phyloP scores from a whole-genome alignment of 805 yeast genomes.

The Pichia eremophila region DNA sequence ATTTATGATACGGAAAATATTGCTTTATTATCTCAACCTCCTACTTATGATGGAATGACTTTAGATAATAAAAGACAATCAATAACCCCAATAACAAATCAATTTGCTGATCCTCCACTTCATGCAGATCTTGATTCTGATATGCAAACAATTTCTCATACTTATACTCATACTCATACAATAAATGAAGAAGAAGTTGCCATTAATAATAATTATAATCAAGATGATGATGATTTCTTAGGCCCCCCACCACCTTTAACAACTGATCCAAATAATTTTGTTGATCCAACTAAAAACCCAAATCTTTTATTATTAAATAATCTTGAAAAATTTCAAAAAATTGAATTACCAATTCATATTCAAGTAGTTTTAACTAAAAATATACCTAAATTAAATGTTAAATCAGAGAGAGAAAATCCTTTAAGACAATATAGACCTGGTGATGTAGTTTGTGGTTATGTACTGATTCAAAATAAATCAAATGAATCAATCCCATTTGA shows the following conservation, averaged over 20 bases:
- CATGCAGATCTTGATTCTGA: no score
- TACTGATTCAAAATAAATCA: conserved; percentile 34
- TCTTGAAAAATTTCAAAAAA: conserved; percentile 15
- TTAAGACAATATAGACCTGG: conserved; percentile 55
- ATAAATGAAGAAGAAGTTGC: no score
- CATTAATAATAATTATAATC: no score
- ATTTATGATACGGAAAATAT: conserved; percentile 11
- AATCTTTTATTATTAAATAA: conserved; percentile 21
- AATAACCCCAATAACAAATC: background rate
- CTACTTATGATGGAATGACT: conserved; percentile 14
- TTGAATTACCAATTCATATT: conserved; percentile 19
- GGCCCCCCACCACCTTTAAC: background rate
- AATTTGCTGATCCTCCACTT: no score
- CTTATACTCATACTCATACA: no score
- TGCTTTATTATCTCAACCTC: conserved; percentile 11
- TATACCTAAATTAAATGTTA: conserved; percentile 25
- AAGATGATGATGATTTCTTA: background rate
- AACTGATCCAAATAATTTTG: conserved; percentile 5
- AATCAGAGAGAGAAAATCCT: conserved; percentile 23
- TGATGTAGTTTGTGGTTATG: conserved; percentile 55
- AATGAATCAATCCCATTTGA: conserved; percentile 42
- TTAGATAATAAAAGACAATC: background rate
- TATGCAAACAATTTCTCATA: no score
- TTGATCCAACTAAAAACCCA: conserved; percentile 16
- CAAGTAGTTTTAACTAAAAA: conserved; percentile 31